Percentiles rank a stretch among this genome's conserved stretches.
Conservation (phyloP, 2,329 filamentous ascomycete genomes). For the Nothophoma quercina region DNA sequence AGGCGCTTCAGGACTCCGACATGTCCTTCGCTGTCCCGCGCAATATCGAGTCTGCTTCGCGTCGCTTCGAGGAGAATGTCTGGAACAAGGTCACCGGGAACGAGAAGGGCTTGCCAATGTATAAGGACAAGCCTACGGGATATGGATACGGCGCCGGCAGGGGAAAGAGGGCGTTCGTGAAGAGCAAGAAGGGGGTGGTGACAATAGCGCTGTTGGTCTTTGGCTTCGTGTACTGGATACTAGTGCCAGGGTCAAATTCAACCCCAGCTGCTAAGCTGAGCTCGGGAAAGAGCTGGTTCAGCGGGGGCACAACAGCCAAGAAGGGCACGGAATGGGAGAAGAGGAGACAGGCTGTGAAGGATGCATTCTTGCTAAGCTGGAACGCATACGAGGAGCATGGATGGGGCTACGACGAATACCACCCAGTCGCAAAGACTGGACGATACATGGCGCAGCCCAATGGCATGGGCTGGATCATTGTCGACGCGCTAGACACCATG, state of each 20-base stretch:
- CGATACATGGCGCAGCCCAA: constrained; percentile 80
- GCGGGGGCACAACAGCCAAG: constrained; percentile 38
- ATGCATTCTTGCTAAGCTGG: constrained; percentile 92
- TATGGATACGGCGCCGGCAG: constrained; percentile 64
- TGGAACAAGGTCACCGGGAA: constrained; percentile 65
- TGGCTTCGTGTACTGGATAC: constrained; percentile 72
- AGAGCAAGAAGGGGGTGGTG: constrained; percentile 68
- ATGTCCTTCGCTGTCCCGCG: constrained; percentile 55
- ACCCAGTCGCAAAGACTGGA: constrained; percentile 80
- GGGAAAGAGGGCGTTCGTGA: constrained; percentile 59
- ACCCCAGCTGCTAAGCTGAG: constrained; percentile 50
- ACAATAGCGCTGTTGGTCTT: constrained; percentile 64
- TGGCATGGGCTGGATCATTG: constrained; percentile 97
- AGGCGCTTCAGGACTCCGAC: constrained; percentile 44
- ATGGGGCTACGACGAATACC: constrained; percentile 95
- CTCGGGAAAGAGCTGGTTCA: constrained; percentile 40
- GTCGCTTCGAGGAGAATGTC: constrained; percentile 51
- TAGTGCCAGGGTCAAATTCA: constrained; percentile 53
- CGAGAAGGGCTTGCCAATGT: constrained; percentile 80
- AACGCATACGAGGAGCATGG: constrained; percentile 90
- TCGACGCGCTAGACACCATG: constrained; percentile 93
- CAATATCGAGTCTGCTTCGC: constrained; percentile 52
- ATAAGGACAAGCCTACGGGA: constrained; percentile 97
- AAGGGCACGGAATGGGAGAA: constrained; percentile 68
- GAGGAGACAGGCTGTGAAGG: constrained; percentile 80